Evolutionary conservation across 805 yeast species (phyloP), one percentile per base, ranked within the genome.

Genomic region (Wickerhamomyces hampshirensis): DNA sequence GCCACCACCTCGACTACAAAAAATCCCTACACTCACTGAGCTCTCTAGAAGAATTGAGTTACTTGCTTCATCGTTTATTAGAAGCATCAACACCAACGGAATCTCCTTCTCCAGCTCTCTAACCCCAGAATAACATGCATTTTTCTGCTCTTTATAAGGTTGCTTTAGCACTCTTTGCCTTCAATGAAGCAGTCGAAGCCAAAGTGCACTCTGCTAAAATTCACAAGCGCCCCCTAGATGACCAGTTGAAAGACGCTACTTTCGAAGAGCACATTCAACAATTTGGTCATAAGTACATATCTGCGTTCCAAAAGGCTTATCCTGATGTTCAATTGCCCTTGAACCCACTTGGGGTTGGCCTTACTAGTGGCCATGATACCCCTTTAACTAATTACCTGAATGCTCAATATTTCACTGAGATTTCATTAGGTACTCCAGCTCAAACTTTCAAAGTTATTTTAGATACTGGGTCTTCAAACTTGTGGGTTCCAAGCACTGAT

Each of bases 331-430:
- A 51, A 12, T 29, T 40, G 9, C 60, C 59, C 13, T 48, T 58
- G 26, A 28, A 31, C 17, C 24, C 24, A 7, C 11, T 21, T 21
- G 24, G 24, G 7, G n/a, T 27, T 14, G 34, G n/a, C 5, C 26
- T 37, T n/a, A 48, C 53, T 24, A 66, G 56, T 14, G 76, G 71
- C 26, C 87, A 82, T 58, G 82, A 83, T 47, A 71, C 86, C 32
- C 97, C 98, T 11, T 74, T 93, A 60, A 81, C 93, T 47, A 89
- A 93, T 69, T 93, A 91, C 64, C 65, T 86, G 66, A 93, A 93
- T 60, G 98, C 98, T 29, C 98, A 93, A 68, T 91, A 93, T 66
- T 93, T 73, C 61, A 83, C 98, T 30, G 97, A 91, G 57, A 84
- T 93, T 52, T 69, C 78, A 39, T 56, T 93, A 40, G 98, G 98